Evolutionary conservation across 768 basidiomycete genomes (phyloP).

Genomic region (Sutorius australiensis): DNA sequence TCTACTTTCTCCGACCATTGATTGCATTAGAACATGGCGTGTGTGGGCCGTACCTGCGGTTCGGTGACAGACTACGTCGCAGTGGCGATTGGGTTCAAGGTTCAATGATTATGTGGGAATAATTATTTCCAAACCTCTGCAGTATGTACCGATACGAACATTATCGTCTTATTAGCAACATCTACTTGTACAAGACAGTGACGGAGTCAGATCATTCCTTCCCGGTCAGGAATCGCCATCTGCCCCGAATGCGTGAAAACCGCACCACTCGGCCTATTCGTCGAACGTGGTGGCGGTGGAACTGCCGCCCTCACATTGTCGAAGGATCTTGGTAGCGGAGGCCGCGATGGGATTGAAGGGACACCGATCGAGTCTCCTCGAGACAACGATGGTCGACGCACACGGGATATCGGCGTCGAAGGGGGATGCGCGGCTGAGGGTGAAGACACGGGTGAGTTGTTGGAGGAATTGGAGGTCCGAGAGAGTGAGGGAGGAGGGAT

Average conservation of each 20-base stretch:
- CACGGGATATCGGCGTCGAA: conserved; percentile 28
- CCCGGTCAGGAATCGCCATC: conserved; percentile 50
- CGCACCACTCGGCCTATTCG: conserved; percentile 58
- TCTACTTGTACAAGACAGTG: not conserved
- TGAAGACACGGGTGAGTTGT: conserved; percentile 12
- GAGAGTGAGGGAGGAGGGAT: conserved; percentile 17
- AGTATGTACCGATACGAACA: too few relatives aligned
- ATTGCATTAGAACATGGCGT: too few relatives aligned
- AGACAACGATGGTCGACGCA: conserved; percentile 25
- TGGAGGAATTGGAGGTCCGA: conserved; percentile 12
- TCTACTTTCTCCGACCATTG: too few relatives aligned
- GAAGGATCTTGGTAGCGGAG: conserved; percentile 29
- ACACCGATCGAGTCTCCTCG: conserved; percentile 27
- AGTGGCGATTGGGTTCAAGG: too few relatives aligned
- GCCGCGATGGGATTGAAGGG: conserved; percentile 10
- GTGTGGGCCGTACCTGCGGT: too few relatives aligned
- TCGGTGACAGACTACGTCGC: too few relatives aligned
- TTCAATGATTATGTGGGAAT: too few relatives aligned
- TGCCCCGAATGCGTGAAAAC: conserved; percentile 42
- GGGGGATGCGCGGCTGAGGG: conserved; percentile 16
- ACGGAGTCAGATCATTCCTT: conserved; percentile 55
- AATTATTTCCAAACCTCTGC: too few relatives aligned
- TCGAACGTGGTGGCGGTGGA: conserved; percentile 64
- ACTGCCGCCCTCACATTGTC: conserved; percentile 38
- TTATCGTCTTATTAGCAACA: not conserved